Evolutionary conservation across 2,329 filamentous ascomycete species (phyloP).

Genomic region (Penicillium fuscoglaucum): DNA sequence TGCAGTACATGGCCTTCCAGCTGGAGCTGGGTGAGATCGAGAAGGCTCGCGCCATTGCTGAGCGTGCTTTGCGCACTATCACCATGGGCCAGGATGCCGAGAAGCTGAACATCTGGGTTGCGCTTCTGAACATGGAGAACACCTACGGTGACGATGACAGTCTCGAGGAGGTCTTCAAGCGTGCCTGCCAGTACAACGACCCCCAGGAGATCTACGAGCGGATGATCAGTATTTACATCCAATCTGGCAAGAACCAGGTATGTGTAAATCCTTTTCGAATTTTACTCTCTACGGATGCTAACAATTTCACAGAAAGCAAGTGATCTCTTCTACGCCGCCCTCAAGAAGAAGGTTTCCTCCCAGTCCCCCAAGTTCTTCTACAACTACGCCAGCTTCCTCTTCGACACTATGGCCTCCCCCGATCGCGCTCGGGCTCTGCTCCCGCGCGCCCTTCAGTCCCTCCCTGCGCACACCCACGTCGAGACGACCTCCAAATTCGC

Average conservation of each 20-base stretch:
- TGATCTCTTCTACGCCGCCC: conserved; percentile 77
- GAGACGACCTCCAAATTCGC: conserved; percentile 84
- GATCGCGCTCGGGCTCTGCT: conserved; percentile 77
- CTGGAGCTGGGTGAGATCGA: conserved; percentile 85
- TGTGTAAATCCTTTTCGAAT: conserved; percentile 35
- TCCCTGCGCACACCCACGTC: conserved; percentile 68
- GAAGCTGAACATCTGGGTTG: conserved; percentile 94
- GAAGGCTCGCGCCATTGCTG: conserved; percentile 83
- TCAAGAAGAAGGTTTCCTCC: conserved; percentile 83
- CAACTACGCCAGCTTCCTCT: conserved; percentile 93
- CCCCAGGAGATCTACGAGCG: conserved; percentile 85
- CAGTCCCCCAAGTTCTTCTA: conserved; percentile 79
- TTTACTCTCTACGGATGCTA: conserved; percentile 14
- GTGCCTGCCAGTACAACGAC: conserved; percentile 92
- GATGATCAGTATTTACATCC: conserved; percentile 91
- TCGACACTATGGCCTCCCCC: conserved; percentile 68
- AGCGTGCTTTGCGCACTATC: conserved; percentile 88
- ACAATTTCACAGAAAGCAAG: conserved; percentile 71
- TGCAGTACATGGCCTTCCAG: conserved; percentile 98
- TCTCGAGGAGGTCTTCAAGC: conserved; percentile 82
- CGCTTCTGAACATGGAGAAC: conserved; percentile 90
- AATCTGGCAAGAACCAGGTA: conserved; percentile 81
- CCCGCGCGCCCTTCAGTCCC: conserved; percentile 78
- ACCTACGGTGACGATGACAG: conserved; percentile 81
- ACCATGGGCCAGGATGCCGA: conserved; percentile 87